Percentiles rank a stretch among this genome's conserved stretches.
Conservation (phyloP, 352 stramenopile genomes). For the Pythium rhizo-oryzae region DNA sequence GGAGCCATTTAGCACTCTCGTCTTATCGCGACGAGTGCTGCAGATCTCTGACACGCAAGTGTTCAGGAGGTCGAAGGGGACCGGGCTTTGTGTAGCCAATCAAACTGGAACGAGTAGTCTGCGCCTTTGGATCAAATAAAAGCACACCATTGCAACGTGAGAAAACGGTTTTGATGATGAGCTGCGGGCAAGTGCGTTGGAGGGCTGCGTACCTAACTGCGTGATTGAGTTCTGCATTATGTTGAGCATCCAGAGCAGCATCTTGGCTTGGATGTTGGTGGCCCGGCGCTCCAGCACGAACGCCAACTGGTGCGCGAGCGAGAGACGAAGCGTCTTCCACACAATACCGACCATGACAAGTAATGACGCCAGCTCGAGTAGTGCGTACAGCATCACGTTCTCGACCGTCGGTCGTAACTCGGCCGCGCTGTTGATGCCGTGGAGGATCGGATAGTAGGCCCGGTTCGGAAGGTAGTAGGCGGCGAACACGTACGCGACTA, state of each 20-base stretch:
- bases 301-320: conserved; percentile 22
- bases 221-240: conserved; percentile 22
- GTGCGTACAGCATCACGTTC: conserved; percentile 18
- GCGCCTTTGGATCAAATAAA: too few relatives aligned
- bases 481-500: conserved; percentile 17
- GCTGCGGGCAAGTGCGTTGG: background rate
- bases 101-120: conserved; percentile 30
- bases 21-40: too few relatives aligned
- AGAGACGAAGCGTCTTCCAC: conserved; percentile 24
- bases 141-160: too few relatives aligned
- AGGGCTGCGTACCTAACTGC: background rate
- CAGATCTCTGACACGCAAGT: background rate
- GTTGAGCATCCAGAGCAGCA: conserved; percentile 26
- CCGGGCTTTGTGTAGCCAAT: conserved; percentile 5
- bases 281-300: conserved; percentile 22
- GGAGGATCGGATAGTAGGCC: conserved; percentile 36
- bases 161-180: too few relatives aligned
- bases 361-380: conserved; percentile 16
- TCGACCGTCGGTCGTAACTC: conserved; percentile 1
- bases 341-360: conserved; percentile 3
- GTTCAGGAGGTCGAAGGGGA: background rate
- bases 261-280: conserved; percentile 22
- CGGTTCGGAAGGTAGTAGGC: conserved; percentile 33
- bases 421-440: conserved; percentile 7
- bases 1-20: too few relatives aligned